A percentile compares a stretch with the other conserved stretches of the same genome.
Conservation (phyloP, 1,284 basidiomycete genomes). For the Lentinus polychrous region DNA sequence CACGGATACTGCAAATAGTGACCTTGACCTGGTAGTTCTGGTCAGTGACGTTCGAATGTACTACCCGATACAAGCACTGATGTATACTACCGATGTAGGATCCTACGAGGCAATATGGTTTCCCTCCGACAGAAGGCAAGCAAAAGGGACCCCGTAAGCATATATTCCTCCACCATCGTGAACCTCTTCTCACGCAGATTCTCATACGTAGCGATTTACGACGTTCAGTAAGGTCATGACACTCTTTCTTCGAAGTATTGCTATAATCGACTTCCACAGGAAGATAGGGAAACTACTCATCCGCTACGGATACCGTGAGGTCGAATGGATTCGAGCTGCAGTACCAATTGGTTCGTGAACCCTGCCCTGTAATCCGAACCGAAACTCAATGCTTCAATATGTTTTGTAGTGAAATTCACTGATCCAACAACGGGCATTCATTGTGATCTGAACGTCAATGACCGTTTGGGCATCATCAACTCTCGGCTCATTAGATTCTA, state of each 20-base stretch:
- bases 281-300: slow-evolving; percentile 25
- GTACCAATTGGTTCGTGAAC: slow-evolving; percentile 48
- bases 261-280: slow-evolving; percentile 17
- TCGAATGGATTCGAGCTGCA: slow-evolving; percentile 19
- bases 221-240: slow-evolving; percentile 9
- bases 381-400: background rate
- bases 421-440: slow-evolving; percentile 36
- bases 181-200: background rate
- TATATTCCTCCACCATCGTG: background rate
- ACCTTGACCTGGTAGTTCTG: slow-evolving; percentile 20
- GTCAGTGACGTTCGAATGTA: slow-evolving; percentile 12
- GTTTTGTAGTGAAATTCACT: slow-evolving; percentile 39
- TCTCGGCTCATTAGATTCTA: slow-evolving; percentile 43
- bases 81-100: slow-evolving; percentile 8
- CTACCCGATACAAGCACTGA: background rate
- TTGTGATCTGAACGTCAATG: slow-evolving; percentile 55
- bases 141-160: background rate
- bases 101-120: background rate
- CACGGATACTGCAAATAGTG: slow-evolving; percentile 15
- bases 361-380: background rate
- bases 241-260: background rate
- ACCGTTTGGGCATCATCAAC: slow-evolving; percentile 46
- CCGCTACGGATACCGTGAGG: no score
- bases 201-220: slow-evolving; percentile 10
- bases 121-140: background rate